phyloP scores from a whole-genome alignment of 139 green algal genomes.

The Closterium sp. region DNA sequence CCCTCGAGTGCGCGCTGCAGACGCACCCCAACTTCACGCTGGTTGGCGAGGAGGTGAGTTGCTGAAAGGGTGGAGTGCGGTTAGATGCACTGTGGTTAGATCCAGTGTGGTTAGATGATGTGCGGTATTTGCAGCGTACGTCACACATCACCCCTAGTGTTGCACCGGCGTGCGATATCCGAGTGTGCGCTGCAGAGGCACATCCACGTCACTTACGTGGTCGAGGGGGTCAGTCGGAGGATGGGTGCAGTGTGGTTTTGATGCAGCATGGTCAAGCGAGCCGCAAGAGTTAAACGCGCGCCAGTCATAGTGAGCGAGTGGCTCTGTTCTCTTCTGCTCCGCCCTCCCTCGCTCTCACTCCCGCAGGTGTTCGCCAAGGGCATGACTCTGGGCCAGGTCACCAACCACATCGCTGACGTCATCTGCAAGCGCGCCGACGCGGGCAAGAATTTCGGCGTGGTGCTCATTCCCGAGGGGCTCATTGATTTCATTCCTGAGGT shows the following conservation, averaged over 20 bases:
- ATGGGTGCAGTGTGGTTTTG: too few species aligned
- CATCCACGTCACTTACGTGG: too few species aligned
- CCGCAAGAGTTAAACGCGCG: too few species aligned
- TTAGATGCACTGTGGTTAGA: too few species aligned
- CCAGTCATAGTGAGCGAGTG: slow-evolving; percentile 43
- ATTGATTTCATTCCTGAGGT: slow-evolving; percentile 64
- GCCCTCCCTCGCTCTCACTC: background rate
- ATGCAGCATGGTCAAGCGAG: too few species aligned
- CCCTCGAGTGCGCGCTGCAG: slow-evolving; percentile 68
- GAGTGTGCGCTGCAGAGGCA: slow-evolving; percentile 68
- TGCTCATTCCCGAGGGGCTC: slow-evolving; percentile 70
- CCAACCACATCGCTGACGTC: slow-evolving; percentile 57
- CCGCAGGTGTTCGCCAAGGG: slow-evolving; percentile 40
- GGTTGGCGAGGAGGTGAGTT: background rate
- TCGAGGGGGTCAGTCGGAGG: too few species aligned
- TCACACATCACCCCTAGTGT: slow-evolving; percentile 70
- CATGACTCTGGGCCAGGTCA: slow-evolving; percentile 54
- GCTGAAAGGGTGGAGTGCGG: too few species aligned
- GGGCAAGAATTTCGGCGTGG: slow-evolving; percentile 63
- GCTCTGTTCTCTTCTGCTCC: background rate
- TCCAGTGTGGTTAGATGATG: slow-evolving; percentile 66
- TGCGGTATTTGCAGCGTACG: too few species aligned
- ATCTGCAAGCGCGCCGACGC: slow-evolving; percentile 47
- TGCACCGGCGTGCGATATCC: too few species aligned
- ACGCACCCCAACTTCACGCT: slow-evolving; percentile 64